A percentile compares a stretch with the other conserved stretches of the same genome.
phyloP scores from a whole-genome alignment of 495 filamentous ascomycete species.

The Aspergillus wentii region DNA sequence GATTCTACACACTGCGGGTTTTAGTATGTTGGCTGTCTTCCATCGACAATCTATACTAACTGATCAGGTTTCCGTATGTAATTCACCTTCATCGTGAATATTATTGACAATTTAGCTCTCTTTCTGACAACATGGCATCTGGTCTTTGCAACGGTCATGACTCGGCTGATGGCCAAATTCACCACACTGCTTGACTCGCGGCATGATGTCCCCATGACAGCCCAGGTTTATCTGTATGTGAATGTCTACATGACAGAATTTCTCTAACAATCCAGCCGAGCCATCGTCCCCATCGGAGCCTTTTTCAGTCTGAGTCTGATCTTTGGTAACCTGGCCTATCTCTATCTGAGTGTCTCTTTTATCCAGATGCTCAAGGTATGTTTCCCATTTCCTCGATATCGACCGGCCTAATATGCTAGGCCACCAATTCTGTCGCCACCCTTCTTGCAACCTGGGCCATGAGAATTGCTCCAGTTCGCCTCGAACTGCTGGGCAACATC shows the following conservation, averaged over 20 bases:
- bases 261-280: slow-evolving; percentile 28
- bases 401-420: slow-evolving; percentile 37
- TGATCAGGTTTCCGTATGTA: slow-evolving; percentile 10
- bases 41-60: slow-evolving; percentile 27
- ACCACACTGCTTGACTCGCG: slow-evolving; percentile 77
- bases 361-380: slow-evolving; percentile 92
- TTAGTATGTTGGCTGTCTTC: slow-evolving; percentile 55
- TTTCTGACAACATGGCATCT: slow-evolving; percentile 88
- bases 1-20: slow-evolving; percentile 73
- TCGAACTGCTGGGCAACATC: slow-evolving; percentile 74
- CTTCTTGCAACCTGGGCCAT: slow-evolving; percentile 76
- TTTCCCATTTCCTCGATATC: slow-evolving; percentile 3
- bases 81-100: background rate
- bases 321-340: slow-evolving; percentile 82
- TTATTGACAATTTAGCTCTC: slow-evolving; percentile 31
- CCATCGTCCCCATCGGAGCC: slow-evolving; percentile 82
- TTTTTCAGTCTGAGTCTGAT: slow-evolving; percentile 90
- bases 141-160: slow-evolving; percentile 77
- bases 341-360: slow-evolving; percentile 84
- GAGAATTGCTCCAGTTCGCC: slow-evolving; percentile 61
- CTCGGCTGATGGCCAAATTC: slow-evolving; percentile 75
- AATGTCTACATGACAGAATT: background rate
- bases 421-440: slow-evolving; percentile 80
- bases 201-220: slow-evolving; percentile 83
- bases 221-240: slow-evolving; percentile 65